Evolutionary conservation across 306 rosid genomes (phyloP).

Genomic region (Inga leiocalycina): DNA sequence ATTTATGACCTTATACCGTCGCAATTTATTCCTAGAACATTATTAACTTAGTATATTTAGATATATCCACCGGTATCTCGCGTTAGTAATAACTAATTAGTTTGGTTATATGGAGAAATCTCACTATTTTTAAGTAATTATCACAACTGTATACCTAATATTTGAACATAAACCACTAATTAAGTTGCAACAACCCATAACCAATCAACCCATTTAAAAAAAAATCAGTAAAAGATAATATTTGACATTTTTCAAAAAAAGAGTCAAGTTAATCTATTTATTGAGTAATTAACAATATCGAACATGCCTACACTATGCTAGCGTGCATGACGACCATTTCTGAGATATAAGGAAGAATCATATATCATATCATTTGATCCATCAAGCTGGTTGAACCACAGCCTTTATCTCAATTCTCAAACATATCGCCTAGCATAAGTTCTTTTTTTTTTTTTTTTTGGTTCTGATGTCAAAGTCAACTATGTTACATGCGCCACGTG

Average conservation of each 20-base stretch:
- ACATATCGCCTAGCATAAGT: background rate
- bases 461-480: slow-evolving; percentile 1
- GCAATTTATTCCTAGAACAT: background rate
- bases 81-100: no score
- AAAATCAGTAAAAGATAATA: background rate
- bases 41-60: background rate
- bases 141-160: no score
- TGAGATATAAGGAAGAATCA: background rate
- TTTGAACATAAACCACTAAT: no score
- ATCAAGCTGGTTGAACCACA: background rate
- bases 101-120: no score
- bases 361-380: background rate
- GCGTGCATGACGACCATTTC: background rate
- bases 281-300: background rate
- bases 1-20: background rate
- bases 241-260: background rate
- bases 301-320: background rate
- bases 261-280: background rate
- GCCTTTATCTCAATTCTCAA: background rate
- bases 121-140: no score
- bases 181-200: no score
- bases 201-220: fast-evolving
- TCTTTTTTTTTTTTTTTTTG: background rate
- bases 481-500: background rate
- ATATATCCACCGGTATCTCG: no score